These are phyloP conservation scores for Tarenaya hassleriana DNA, from an alignment of 345 rosid genomes.

Conservation along the genomic window DNA sequence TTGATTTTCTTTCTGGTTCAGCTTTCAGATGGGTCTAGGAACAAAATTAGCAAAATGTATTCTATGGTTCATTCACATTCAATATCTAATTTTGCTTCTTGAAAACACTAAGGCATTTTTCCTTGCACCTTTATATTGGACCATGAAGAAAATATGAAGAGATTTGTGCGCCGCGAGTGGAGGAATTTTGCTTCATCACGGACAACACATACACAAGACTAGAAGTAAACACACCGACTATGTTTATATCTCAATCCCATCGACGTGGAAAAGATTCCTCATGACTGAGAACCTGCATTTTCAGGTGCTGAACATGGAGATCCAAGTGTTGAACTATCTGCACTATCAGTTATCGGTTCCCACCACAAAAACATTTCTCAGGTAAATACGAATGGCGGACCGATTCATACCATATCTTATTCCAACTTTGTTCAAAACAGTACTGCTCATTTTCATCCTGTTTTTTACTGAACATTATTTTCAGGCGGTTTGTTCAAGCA, in stretches of 20 bases:
- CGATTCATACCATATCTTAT: conserved; percentile 3
- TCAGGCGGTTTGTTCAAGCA: conserved; percentile 83
- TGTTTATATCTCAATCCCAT: conserved; percentile 3
- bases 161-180: conserved; percentile 73
- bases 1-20: background rate
- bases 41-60: background rate
- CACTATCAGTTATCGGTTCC: conserved; percentile 71
- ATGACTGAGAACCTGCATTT: conserved; percentile 28
- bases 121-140: conserved; percentile 22
- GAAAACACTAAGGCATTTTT: conserved; percentile 16
- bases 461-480: conserved; percentile 15
- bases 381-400: conserved; percentile 37
- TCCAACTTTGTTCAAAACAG: conserved; percentile 8
- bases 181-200: conserved; percentile 90
- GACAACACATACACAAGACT: conserved; percentile 76
- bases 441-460: conserved; percentile 2
- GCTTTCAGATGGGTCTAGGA: background rate
- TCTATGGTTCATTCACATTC: background rate
- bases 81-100: background rate
- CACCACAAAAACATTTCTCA: conserved; percentile 79
- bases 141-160: conserved; percentile 84
- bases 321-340: conserved; percentile 56
- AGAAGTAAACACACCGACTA: conserved; percentile 43
- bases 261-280: conserved; percentile 16
- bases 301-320: conserved; percentile 93